Evolutionary conservation across 495 filamentous ascomycete genomes (phyloP), one percentile per base, ranked within the genome.

Genomic region (Neurospora tetraspora): DNA sequence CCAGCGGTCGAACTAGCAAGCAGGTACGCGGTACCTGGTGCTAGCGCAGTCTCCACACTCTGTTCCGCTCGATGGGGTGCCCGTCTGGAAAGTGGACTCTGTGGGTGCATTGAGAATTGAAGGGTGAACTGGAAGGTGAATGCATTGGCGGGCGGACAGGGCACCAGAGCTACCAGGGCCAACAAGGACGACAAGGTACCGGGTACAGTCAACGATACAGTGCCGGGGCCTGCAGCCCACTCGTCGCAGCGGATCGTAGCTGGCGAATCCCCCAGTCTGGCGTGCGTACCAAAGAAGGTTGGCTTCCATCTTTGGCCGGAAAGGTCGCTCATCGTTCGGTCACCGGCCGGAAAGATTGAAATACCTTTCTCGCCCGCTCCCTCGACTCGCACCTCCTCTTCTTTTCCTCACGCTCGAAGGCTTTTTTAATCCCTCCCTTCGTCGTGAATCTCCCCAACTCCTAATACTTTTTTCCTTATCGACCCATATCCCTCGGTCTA

Each of bases 361-460:
- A 81, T 79, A 80, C 74, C n/a, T 74, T 74, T 70, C 69, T 68
- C 65, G 65, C 76, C 80, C 78, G 12, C 76, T 70, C 45, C 43
- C 69, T 38, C 69, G 71, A 72, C 74, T 74, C 74, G 74, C 39
- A 73, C 73, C 73, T 71, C 74, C 75, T 74, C 77, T 74, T 73
- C 73, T 77, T 73, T 77, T 79, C 77, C 74, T 72, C 73, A 81
- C 80, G 80, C 78, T 74, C 74, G 80, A 77, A 81, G 80, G 80
- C 75, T 77, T 71, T 77, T 73, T 77, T 77, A 72, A 81, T 79
- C 73, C 72, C 78, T 80, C 80, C 80, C 80, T 81, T 81, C 80
- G 78, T 78, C 80, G 80, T 81, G 80, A 80, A 77, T 79, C 78
- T 81, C 80, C 27, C 34, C 71, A 77, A 80, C 76, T 77, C 76